Evolutionary conservation across 768 basidiomycete genomes (phyloP).

Genomic region (Chiua virens): DNA sequence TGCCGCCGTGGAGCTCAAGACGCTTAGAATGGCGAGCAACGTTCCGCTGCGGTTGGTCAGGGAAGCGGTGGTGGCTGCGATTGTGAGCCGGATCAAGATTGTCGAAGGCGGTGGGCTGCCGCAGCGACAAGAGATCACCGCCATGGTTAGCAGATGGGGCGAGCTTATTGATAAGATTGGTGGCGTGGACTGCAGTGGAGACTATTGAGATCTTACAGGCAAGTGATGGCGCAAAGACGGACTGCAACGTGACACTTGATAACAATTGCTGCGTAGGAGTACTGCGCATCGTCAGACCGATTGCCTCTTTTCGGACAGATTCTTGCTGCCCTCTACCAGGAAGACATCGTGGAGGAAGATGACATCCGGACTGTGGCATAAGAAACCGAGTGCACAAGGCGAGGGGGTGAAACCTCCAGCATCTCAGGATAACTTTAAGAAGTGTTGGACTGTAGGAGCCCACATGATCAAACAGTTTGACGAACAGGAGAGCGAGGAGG

Average conservation of each 20-base stretch:
- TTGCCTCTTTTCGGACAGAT: constrained; percentile 80
- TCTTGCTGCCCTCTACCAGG: constrained; percentile 83
- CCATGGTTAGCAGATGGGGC: constrained; percentile 78
- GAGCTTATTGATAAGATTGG: constrained; percentile 77
- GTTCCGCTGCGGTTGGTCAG: constrained; percentile 84
- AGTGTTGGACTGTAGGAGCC: constrained; percentile 67
- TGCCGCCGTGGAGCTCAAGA: constrained; percentile 92
- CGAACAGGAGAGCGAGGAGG: constrained; percentile 64
- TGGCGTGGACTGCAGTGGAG: constrained; percentile 78
- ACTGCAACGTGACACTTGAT: background rate
- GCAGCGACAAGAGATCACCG: constrained; percentile 66
- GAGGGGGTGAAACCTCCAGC: constrained; percentile 41
- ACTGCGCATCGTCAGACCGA: constrained; percentile 65
- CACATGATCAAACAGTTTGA: constrained; percentile 82
- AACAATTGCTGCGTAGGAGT: constrained; percentile 42
- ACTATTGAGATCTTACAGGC: constrained; percentile 81
- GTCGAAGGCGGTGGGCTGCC: constrained; percentile 52
- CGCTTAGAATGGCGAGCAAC: constrained; percentile 95
- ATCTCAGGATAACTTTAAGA: constrained; percentile 56
- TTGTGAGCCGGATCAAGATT: constrained; percentile 71
- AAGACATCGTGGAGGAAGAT: constrained; percentile 89
- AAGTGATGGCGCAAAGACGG: background rate
- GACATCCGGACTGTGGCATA: constrained; percentile 89
- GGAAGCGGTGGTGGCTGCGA: constrained; percentile 83
- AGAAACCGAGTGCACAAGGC: constrained; percentile 52